phyloP scores from a whole-genome alignment of 2,329 filamentous ascomycete genomes.

The Penicillium sp. region DNA sequence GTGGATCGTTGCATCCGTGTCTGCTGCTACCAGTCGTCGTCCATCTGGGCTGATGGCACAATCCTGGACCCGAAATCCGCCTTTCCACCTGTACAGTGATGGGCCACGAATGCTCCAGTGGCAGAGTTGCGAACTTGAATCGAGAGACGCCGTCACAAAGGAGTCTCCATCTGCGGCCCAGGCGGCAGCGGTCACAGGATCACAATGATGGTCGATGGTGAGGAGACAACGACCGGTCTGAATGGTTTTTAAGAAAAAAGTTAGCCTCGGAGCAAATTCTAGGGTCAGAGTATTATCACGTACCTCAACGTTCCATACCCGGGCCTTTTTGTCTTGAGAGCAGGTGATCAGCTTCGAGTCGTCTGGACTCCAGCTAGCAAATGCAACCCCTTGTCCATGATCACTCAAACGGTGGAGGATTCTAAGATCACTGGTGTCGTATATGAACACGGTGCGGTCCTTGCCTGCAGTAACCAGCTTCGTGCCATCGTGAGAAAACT shows the following conservation, averaged over 20 bases:
- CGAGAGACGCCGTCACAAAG: constrained; percentile 75
- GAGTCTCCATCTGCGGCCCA: constrained; percentile 74
- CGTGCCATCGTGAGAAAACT: constrained; percentile 82
- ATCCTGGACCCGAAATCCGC: constrained; percentile 72
- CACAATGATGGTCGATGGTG: constrained; percentile 64
- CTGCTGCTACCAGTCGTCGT: constrained; percentile 71
- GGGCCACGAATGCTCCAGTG: constrained; percentile 65
- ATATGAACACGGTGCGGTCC: constrained; percentile 71
- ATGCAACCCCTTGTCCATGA: constrained; percentile 67
- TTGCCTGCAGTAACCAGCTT: constrained; percentile 77
- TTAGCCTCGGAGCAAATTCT: background rate
- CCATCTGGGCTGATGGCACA: constrained; percentile 78
- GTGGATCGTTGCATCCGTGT: constrained; percentile 64
- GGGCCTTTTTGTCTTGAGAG: constrained; percentile 65
- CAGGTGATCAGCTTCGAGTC: constrained; percentile 82
- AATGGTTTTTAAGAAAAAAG: too few species aligned
- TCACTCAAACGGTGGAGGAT: constrained; percentile 59
- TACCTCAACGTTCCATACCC: constrained; percentile 69
- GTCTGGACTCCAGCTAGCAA: constrained; percentile 87
- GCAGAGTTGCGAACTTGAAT: constrained; percentile 60
- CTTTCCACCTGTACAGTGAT: constrained; percentile 60
- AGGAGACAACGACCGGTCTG: constrained; percentile 61
- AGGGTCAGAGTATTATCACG: constrained; percentile 22
- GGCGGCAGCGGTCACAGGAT: constrained; percentile 83
- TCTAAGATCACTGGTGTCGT: constrained; percentile 67